phyloP scores from a whole-genome alignment of 352 stramenopile species.

The Phytophthora constricta region DNA sequence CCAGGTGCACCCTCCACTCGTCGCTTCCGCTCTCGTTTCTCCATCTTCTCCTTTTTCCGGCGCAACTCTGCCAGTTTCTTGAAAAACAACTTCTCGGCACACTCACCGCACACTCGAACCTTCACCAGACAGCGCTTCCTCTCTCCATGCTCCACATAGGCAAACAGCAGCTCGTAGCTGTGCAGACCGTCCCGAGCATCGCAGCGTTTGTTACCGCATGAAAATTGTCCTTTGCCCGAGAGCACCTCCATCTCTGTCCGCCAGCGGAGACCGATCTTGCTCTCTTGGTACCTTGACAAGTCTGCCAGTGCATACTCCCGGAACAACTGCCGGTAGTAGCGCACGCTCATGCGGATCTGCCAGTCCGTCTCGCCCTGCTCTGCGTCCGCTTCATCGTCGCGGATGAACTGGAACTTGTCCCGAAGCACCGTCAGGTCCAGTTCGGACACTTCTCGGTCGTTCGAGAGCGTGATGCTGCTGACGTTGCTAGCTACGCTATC shows the following conservation, averaged over 20 bases:
- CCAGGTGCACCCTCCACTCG: constrained; percentile 6
- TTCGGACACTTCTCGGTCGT: constrained; percentile 9
- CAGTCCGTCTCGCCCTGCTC: constrained; percentile 61
- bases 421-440: constrained; percentile 55
- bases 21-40: constrained; percentile 24
- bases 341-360: constrained; percentile 79
- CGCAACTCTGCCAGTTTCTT: constrained; percentile 51
- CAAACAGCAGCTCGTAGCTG: constrained; percentile 86
- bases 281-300: constrained; percentile 65
- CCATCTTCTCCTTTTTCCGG: constrained; percentile 18
- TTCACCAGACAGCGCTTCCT: constrained; percentile 83
- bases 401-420: constrained; percentile 78
- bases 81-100: constrained; percentile 76
- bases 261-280: constrained; percentile 80
- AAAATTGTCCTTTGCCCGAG: constrained; percentile 80
- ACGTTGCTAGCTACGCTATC: constrained; percentile 14
- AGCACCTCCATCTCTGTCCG: constrained; percentile 81
- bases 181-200: constrained; percentile 46
- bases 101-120: constrained; percentile 67
- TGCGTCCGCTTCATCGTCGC: constrained; percentile 70
- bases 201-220: constrained; percentile 81
- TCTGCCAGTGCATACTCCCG: constrained; percentile 85
- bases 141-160: constrained; percentile 70
- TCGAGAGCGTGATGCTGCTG: constrained; percentile 13
- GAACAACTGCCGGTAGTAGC: constrained; percentile 87